Conservation (phyloP, 495 filamentous ascomycete genomes). For the Penicillium argentinense region DNA sequence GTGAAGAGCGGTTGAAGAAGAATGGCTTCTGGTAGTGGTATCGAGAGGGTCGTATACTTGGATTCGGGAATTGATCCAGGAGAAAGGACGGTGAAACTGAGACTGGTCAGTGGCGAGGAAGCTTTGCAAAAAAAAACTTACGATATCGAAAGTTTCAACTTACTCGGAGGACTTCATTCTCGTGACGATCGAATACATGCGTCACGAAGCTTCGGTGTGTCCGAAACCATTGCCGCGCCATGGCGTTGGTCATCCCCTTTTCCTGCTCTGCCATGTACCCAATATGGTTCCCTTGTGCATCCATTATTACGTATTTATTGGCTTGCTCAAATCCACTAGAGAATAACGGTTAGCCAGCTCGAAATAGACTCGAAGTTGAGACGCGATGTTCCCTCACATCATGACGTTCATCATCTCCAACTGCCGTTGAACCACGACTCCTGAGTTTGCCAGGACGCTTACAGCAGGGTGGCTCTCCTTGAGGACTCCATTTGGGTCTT, state of each 20-base stretch:
- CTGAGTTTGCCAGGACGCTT: constrained; percentile 58
- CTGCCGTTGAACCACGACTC: constrained; percentile 64
- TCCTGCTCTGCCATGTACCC: constrained; percentile 71
- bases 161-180: constrained; percentile 64
- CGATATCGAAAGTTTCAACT: too few species aligned
- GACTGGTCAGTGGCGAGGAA: not conserved
- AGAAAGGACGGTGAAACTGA: constrained; percentile 67
- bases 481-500: constrained; percentile 62
- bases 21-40: constrained; percentile 24
- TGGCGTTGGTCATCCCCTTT: constrained; percentile 54
- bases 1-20: constrained; percentile 46
- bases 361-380: not conserved
- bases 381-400: constrained; percentile 37
- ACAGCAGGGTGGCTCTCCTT: constrained; percentile 61
- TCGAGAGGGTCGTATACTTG: constrained; percentile 61
- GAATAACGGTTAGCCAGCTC: constrained; percentile 2
- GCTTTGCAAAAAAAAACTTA: too few species aligned
- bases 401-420: constrained; percentile 71
- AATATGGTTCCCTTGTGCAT: constrained; percentile 65
- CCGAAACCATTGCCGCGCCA: constrained; percentile 63
- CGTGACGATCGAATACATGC: constrained; percentile 66
- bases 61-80: constrained; percentile 65
- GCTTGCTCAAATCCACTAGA: constrained; percentile 67
- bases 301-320: constrained; percentile 70
- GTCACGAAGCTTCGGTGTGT: constrained; percentile 70